phyloP scores from a whole-genome alignment of 306 rosid genomes.

The Prunus mume region DNA sequence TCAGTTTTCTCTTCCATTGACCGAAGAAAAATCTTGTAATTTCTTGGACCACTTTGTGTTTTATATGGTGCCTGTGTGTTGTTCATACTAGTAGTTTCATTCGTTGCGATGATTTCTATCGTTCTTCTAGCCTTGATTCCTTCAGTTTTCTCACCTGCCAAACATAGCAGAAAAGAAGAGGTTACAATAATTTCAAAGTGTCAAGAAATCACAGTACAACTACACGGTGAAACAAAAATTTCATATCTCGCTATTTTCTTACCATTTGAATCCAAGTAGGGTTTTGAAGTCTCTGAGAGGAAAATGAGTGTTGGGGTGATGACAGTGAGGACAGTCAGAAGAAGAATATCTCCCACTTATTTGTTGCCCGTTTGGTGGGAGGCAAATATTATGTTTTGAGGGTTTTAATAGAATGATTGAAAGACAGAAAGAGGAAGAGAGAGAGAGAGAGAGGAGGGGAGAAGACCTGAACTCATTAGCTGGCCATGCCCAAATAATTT shows the following conservation, averaged over 20 bases:
- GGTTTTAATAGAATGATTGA: conserved; percentile 1
- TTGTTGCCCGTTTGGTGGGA: conserved; percentile 19
- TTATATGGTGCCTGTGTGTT: no score
- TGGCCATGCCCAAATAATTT: conserved; percentile 50
- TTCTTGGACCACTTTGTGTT: no score
- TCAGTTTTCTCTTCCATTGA: no score
- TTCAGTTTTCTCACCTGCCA: conserved; percentile 45
- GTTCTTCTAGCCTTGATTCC: conserved; percentile 49
- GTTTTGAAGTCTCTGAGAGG: conserved; percentile 63
- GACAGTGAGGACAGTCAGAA: conserved; percentile 70
- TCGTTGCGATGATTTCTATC: conserved; percentile 9
- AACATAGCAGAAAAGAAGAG: conserved; percentile 10
- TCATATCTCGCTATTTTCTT: not conserved
- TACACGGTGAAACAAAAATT: not conserved
- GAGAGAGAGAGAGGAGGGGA: conserved; percentile 6
- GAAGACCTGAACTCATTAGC: conserved; percentile 39
- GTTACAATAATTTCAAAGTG: not conserved
- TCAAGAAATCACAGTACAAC: not conserved
- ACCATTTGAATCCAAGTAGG: conserved; percentile 32
- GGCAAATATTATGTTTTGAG: conserved; percentile 2
- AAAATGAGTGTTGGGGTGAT: conserved; percentile 74
- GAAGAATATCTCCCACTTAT: conserved; percentile 73
- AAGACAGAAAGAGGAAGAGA: not conserved
- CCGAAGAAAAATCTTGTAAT: no score
- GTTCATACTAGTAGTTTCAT: not conserved